Evolutionary conservation across 1,139 yeast species (phyloP).

Genomic region (Pichia sp.): DNA sequence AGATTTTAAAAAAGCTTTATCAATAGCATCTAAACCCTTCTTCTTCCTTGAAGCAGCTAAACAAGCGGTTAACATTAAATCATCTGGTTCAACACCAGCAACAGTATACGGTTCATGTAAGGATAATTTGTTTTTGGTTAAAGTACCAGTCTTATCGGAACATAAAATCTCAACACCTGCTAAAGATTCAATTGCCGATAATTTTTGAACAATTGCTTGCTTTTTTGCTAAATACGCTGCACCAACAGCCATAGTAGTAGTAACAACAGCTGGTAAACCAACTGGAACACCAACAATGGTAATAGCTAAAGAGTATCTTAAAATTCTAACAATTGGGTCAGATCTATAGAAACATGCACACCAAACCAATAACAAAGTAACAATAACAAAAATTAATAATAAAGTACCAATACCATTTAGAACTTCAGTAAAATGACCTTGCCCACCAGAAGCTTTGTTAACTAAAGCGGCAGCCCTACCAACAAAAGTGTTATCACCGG

Average conservation of each 20-base stretch:
- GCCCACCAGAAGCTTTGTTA: constrained; percentile 89
- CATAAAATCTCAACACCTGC: constrained; percentile 99
- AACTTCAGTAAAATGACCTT: constrained; percentile 97
- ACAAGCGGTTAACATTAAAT: constrained; percentile 96
- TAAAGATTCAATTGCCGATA: constrained; percentile 85
- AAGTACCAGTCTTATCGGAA: constrained; percentile 99
- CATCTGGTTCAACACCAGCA: constrained; percentile 97
- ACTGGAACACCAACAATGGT: constrained; percentile 99
- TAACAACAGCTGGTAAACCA: constrained; percentile 98
- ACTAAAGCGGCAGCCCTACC: constrained; percentile 95
- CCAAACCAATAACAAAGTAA: constrained; percentile 88
- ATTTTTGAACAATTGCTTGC: constrained; percentile 96
- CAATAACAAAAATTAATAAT: constrained; percentile 80
- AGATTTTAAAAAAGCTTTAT: constrained; percentile 93
- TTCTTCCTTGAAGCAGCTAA: constrained; percentile 97
- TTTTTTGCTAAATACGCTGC: constrained; percentile 98
- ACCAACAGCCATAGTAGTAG: constrained; percentile 99
- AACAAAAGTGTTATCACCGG: constrained; percentile 90
- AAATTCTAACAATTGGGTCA: constrained; percentile 77
- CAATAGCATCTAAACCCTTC: constrained; percentile 98
- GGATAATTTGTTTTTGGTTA: constrained; percentile 94
- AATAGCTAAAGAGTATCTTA: constrained; percentile 92
- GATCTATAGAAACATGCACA: constrained; percentile 94
- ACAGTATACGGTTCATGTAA: constrained; percentile 98
- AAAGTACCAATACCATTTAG: constrained; percentile 96